phyloP scores from a whole-genome alignment of 108 stramenopile genomes.

The Nannochloropsis oceanica region DNA sequence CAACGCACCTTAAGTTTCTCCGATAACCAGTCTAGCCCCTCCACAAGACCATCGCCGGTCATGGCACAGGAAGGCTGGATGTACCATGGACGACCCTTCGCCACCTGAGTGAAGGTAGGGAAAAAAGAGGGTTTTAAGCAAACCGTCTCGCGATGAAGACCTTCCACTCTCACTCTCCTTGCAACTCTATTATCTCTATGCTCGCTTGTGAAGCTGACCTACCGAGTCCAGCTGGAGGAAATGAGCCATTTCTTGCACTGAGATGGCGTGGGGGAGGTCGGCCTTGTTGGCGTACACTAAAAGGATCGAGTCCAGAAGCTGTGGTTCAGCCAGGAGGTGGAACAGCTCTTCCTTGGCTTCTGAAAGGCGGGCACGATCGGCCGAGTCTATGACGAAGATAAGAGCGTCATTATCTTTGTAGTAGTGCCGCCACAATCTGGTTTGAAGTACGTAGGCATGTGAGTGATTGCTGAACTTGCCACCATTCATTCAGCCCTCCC shows the following conservation, averaged over 20 bases:
- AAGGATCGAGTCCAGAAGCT: neutral
- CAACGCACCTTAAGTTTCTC: neutral
- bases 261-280: neutral
- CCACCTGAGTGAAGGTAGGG: neutral
- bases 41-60: neutral
- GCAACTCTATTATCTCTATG: neutral
- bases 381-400: conserved; percentile 33
- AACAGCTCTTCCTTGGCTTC: conserved; percentile 23
- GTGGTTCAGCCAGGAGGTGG: conserved; percentile 24
- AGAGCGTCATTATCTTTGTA: conserved; percentile 27
- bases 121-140: neutral
- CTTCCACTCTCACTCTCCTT: neutral
- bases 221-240: neutral
- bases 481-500: neutral
- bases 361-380: conserved; percentile 18
- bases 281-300: conserved; percentile 4
- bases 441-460: neutral
- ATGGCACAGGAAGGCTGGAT: neutral
- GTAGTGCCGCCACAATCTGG: conserved; percentile 42
- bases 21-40: neutral
- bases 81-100: neutral
- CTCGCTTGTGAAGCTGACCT: neutral
- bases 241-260: neutral
- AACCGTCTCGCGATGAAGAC: neutral
- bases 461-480: neutral